Conservation (phyloP, 371 early-diverging fungal genomes). For the Synchytrium microbalum region DNA sequence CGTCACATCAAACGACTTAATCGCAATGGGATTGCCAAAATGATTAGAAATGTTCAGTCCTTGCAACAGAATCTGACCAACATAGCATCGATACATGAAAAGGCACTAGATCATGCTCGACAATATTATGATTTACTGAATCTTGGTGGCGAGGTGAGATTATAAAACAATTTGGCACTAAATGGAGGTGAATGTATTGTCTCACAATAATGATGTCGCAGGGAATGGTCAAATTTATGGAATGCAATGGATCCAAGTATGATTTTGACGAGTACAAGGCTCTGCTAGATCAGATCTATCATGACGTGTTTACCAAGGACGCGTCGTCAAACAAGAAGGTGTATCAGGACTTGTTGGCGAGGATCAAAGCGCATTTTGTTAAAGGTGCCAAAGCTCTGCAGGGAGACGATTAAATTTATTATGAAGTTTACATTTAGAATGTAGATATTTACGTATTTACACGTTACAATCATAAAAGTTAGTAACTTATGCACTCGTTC, state of each 20-base stretch:
- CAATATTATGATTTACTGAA: conserved; percentile 66
- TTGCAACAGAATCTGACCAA: conserved; percentile 82
- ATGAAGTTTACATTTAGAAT: too few relatives aligned
- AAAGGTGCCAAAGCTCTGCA: too few relatives aligned
- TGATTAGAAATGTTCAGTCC: conserved; percentile 72
- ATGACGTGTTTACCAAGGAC: conserved; percentile 8
- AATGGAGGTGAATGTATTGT: neutral
- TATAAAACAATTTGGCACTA: neutral
- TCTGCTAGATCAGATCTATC: conserved; percentile 30
- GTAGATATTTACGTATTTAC: too few relatives aligned
- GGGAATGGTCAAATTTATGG: conserved; percentile 22
- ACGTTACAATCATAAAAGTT: too few relatives aligned
- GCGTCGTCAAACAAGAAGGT: neutral
- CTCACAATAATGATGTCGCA: conserved; percentile 9
- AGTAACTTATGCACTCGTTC: too few relatives aligned
- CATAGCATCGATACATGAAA: conserved; percentile 54
- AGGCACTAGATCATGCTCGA: conserved; percentile 61
- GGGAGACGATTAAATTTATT: too few relatives aligned
- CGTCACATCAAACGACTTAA: conserved; percentile 66
- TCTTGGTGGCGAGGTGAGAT: conserved; percentile 47
- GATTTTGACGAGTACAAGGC: conserved; percentile 39
- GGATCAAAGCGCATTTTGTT: neutral
- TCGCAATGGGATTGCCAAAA: conserved; percentile 63
- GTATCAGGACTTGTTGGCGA: neutral
- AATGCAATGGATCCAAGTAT: conserved; percentile 18